A percentile compares a stretch with the other conserved stretches of the same genome.
Evolutionary conservation across 2,329 filamentous ascomycete genomes (phyloP).

Genomic region (Talaromyces albobiverticillius): DNA sequence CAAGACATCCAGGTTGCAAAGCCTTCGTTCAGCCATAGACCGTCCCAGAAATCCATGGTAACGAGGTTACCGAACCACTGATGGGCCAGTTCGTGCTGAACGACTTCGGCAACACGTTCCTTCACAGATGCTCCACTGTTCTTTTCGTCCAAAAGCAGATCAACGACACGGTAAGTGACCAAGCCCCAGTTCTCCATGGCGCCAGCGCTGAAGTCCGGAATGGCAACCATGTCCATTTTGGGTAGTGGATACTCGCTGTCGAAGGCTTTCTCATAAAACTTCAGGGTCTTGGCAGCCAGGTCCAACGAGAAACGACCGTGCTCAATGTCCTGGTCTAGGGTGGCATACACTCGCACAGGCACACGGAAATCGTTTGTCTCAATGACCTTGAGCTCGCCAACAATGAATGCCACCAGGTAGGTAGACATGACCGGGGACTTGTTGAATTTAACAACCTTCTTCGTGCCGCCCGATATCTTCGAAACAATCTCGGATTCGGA

Average conservation of each 20-base stretch:
- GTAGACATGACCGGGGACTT: conserved; percentile 93
- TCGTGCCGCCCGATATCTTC: conserved; percentile 59
- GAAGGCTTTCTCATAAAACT: conserved; percentile 95
- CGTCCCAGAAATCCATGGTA: conserved; percentile 99
- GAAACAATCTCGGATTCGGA: conserved; percentile 72
- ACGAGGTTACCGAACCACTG: conserved; percentile 98
- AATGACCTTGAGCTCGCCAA: conserved; percentile 90
- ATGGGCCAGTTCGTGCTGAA: conserved; percentile 94
- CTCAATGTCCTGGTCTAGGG: conserved; percentile 83
- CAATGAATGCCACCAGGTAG: conserved; percentile 89
- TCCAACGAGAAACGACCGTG: conserved; percentile 88
- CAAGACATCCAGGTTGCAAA: conserved; percentile 92
- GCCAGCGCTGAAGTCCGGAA: conserved; percentile 91
- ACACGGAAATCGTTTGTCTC: conserved; percentile 90
- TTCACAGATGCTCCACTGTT: conserved; percentile 83
- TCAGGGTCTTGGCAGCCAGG: conserved; percentile 82
- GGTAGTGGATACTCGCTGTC: conserved; percentile 81
- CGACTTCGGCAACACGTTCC: conserved; percentile 89
- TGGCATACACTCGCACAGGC: conserved; percentile 90
- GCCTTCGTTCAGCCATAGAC: conserved; percentile 91
- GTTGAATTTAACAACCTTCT: conserved; percentile 89
- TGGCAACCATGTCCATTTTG: conserved; percentile 96
- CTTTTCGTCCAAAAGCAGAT: conserved; percentile 88
- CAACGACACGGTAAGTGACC: conserved; percentile 90
- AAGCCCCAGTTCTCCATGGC: conserved; percentile 99